Percentiles rank a stretch among this genome's conserved stretches.
phyloP scores from a whole-genome alignment of 805 yeast genomes.

The Lachancea quebecensis region DNA sequence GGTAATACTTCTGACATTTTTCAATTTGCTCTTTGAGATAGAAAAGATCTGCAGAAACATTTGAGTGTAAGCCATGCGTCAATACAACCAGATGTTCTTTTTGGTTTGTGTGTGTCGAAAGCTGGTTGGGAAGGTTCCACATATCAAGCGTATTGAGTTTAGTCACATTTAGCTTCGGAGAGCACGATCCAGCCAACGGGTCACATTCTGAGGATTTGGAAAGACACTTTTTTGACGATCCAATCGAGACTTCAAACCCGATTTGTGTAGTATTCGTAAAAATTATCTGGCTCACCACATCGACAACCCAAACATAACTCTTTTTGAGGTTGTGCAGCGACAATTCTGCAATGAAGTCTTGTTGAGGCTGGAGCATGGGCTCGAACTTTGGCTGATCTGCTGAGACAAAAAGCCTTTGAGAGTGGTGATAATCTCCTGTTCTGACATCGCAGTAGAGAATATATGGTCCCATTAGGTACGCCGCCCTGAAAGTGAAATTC shows the following conservation, averaged over 20 bases:
- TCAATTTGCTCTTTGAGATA: constrained; percentile 67
- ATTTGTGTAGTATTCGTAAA: constrained; percentile 57
- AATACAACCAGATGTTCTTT: constrained; percentile 62
- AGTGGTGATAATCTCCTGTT: constrained; percentile 46
- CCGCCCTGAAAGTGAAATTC: constrained; percentile 46
- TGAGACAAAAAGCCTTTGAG: constrained; percentile 48
- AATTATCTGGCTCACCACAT: constrained; percentile 62
- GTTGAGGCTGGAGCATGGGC: constrained; percentile 66
- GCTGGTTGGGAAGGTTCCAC: constrained; percentile 55
- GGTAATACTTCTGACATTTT: constrained; percentile 31
- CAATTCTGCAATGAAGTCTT: constrained; percentile 50
- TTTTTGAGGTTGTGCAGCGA: constrained; percentile 57
- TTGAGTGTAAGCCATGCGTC: constrained; percentile 76
- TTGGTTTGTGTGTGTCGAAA: constrained; percentile 12
- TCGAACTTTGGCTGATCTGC: constrained; percentile 75
- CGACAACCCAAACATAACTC: constrained; percentile 61
- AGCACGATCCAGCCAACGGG: constrained; percentile 28
- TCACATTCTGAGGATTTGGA: constrained; percentile 15
- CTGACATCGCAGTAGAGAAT: constrained; percentile 66
- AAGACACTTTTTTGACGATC: constrained; percentile 33
- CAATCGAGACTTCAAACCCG: constrained; percentile 54
- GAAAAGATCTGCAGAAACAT: constrained; percentile 67
- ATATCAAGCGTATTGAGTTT: constrained; percentile 54
- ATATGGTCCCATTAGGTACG: constrained; percentile 70
- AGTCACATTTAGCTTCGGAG: constrained; percentile 39